Conservation (phyloP, 352 stramenopile genomes). For the Aphanomyces cochlioides region DNA sequence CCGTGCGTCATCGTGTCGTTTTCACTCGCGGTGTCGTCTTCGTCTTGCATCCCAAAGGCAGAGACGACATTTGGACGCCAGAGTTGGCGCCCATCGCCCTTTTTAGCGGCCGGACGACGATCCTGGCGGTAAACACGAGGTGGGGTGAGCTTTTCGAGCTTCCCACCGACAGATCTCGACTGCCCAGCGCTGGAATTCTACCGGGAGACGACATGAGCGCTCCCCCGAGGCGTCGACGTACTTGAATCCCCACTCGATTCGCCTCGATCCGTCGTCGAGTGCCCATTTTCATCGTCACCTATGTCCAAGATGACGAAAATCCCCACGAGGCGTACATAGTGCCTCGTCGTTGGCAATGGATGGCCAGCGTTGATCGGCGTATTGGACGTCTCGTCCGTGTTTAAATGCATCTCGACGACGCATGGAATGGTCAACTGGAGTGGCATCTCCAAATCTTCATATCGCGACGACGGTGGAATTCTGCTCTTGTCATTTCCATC, state of each 20-base stretch:
- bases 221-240: too few species aligned
- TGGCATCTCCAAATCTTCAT: not conserved
- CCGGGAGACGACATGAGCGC: not conserved
- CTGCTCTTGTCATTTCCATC: too few species aligned
- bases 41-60: not conserved
- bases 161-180: too few species aligned
- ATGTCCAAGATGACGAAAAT: not conserved
- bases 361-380: not conserved
- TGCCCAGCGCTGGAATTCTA: too few species aligned
- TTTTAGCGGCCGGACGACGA: too few species aligned
- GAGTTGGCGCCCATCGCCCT: not conserved
- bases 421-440: constrained; percentile 6
- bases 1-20: too few species aligned
- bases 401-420: not conserved
- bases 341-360: not conserved
- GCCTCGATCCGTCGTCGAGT: too few species aligned
- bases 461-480: not conserved
- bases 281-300: constrained; percentile 8
- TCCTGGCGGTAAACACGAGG: too few species aligned
- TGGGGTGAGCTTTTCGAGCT: too few species aligned
- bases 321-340: not conserved
- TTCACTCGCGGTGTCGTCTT: not conserved
- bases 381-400: not conserved
- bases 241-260: too few species aligned
- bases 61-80: not conserved